A percentile compares a stretch with the other conserved stretches of the same genome.
Evolutionary conservation across 2,329 filamentous ascomycete genomes (phyloP).

Genomic region (Fusarium globosum): DNA sequence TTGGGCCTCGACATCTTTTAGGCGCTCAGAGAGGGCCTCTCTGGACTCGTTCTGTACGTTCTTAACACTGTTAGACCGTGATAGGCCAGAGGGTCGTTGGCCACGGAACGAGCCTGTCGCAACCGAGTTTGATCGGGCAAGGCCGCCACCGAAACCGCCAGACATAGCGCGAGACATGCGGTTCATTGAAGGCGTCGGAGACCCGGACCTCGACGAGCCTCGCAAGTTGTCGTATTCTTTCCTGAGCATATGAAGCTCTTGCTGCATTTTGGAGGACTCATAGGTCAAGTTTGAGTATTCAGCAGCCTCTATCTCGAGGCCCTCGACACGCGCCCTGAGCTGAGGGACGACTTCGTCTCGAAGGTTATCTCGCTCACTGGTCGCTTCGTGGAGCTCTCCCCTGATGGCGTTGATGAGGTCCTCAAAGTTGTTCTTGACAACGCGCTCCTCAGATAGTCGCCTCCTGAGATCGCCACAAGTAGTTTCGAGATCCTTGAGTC

Average conservation of each 20-base stretch:
- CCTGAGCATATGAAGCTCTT: constrained; percentile 80
- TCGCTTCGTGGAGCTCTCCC: constrained; percentile 81
- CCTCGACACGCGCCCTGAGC: constrained; percentile 79
- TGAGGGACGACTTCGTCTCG: constrained; percentile 88
- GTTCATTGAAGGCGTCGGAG: constrained; percentile 39
- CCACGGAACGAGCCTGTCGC: constrained; percentile 63
- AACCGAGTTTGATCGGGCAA: constrained; percentile 75
- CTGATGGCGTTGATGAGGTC: constrained; percentile 87
- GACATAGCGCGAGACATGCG: constrained; percentile 49
- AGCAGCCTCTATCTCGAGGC: constrained; percentile 78
- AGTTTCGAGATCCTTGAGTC: constrained; percentile 81
- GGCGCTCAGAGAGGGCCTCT: constrained; percentile 78
- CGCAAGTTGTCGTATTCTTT: constrained; percentile 72
- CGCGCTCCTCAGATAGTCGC: constrained; percentile 84
- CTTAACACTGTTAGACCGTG: constrained; percentile 70
- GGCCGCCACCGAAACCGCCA: constrained; percentile 65
- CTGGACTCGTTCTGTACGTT: constrained; percentile 65
- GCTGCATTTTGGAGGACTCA: constrained; percentile 85
- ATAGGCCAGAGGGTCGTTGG: constrained; percentile 57
- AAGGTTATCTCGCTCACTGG: constrained; percentile 91
- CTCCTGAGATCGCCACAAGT: constrained; percentile 85
- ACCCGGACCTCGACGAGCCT: constrained; percentile 49
- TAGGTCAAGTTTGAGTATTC: constrained; percentile 80
- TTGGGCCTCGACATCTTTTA: constrained; percentile 94
- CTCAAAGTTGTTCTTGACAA: constrained; percentile 92